Conservation (phyloP, 2,329 filamentous ascomycete genomes). For the Monosporascus ibericus region DNA sequence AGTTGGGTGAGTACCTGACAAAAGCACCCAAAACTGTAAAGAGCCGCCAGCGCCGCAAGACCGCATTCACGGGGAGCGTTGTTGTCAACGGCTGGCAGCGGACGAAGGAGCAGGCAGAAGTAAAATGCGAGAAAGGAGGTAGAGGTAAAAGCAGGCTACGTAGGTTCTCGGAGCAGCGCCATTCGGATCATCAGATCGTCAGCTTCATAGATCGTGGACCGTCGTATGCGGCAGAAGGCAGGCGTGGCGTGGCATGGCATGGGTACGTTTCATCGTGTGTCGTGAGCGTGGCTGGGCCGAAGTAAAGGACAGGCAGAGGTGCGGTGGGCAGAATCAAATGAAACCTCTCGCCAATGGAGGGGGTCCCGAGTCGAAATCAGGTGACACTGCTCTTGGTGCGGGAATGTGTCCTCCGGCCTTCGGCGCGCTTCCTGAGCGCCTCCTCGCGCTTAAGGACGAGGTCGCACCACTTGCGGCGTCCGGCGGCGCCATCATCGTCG, state of each 20-base stretch:
- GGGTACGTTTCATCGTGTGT: not conserved
- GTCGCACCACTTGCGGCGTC: constrained; percentile 60
- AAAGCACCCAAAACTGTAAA: no score
- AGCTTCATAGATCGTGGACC: no score
- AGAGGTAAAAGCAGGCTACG: no score
- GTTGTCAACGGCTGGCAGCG: no score
- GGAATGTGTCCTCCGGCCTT: constrained; percentile 46
- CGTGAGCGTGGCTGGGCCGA: not conserved
- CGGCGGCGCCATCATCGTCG: constrained; percentile 38
- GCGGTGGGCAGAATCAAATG: not conserved
- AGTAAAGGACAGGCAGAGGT: not conserved
- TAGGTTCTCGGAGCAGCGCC: no score
- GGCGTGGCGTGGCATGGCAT: not conserved
- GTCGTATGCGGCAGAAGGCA: no score
- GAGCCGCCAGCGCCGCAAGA: no score
- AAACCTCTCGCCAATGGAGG: not conserved
- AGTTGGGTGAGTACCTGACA: no score
- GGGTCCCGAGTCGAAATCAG: constrained; percentile 22
- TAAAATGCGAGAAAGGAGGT: no score
- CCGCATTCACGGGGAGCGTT: no score
- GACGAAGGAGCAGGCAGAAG: no score
- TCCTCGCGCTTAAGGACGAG: constrained; percentile 60
- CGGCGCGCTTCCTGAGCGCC: constrained; percentile 47
- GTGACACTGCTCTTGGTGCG: constrained; percentile 53
- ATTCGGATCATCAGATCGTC: no score